Base-by-base conservation (phyloP, 2,329 filamentous ascomycete genomes). In the Diplocarpon rosae region DNA sequence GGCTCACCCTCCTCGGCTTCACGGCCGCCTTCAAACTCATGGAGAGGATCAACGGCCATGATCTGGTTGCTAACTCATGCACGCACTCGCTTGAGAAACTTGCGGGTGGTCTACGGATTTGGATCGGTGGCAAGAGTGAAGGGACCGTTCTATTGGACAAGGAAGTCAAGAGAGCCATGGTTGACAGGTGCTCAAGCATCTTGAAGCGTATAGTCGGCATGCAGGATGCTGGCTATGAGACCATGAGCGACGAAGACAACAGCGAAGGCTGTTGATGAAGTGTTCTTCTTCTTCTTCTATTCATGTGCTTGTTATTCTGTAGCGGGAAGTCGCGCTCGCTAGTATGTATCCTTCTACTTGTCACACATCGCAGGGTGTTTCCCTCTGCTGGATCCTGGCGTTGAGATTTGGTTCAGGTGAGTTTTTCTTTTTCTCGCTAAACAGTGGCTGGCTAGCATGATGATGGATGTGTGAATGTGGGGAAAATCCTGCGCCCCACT, bases 171-270 rank as follows among this genome's bases (percentile, higher is more conserved):
- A 67, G 68, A 45, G 65, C 66, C 50, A 69, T 79, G 53, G 70
- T 80, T 3, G 68, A 74, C 39, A 66, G 69, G 41, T 81, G 76
- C 48, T 59, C 80, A 14, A 56, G 61, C 10, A 69, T 80, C 30
- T 76, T 72, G 12, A 76, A 75, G 57, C 69, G 64, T 39, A 64
- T 75, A 31, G 69, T 78, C 7, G 75, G 76, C 8, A 78, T 80
- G 70, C 71, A 77, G 36, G 77, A 80, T 53, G 66, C 71, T 1
- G 76, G 76, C 7, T 80, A 80, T 58, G 75, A 68, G 38, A 78
- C 69, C 50, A 72, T 75, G 67, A 72, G 67, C 47, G 73, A 75
- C 17, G 53, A 54, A 20, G 58, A 56, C 32, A 39, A 28, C 16
- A 52, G 49, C 17, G 59, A 56, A 29, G 58, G 55, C 41, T 62